Evolutionary conservation across 1,284 basidiomycete species (phyloP).

Genomic region (Apiotrichum porosum): DNA sequence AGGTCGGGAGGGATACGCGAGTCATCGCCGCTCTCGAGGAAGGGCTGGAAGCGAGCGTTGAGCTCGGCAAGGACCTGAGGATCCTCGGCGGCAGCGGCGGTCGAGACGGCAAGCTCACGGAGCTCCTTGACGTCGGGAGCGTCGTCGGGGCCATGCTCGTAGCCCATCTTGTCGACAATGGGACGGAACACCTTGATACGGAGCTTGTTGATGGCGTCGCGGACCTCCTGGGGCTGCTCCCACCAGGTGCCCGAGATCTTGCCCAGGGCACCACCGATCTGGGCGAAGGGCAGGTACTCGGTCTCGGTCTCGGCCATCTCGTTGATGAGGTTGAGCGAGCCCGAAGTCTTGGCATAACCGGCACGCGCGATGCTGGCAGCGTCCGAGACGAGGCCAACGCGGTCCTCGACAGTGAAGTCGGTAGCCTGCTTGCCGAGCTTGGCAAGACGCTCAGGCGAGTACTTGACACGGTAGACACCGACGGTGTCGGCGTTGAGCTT

Average conservation of each 20-base stretch:
- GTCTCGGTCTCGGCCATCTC: constrained; percentile 62
- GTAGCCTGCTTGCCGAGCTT: constrained; percentile 76
- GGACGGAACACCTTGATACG: constrained; percentile 72
- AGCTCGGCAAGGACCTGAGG: constrained; percentile 67
- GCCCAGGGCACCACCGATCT: constrained; percentile 51
- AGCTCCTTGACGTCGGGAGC: constrained; percentile 67
- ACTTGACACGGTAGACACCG: constrained; percentile 84
- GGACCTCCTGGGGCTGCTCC: constrained; percentile 65
- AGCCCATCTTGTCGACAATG: constrained; percentile 72
- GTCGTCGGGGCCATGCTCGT: constrained; percentile 67
- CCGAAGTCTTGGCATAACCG: constrained; percentile 70
- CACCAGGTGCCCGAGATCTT: constrained; percentile 72
- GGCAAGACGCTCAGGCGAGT: constrained; percentile 71
- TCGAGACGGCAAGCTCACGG: constrained; percentile 68
- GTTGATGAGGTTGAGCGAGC: constrained; percentile 67
- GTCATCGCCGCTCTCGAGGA: constrained; percentile 68
- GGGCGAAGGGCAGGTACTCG: constrained; percentile 55
- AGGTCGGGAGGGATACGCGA: constrained; percentile 75
- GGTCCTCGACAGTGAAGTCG: constrained; percentile 76
- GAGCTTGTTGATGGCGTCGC: constrained; percentile 61
- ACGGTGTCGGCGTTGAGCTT: constrained; percentile 87
- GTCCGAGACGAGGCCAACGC: constrained; percentile 79
- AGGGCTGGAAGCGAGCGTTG: constrained; percentile 66
- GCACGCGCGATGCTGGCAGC: constrained; percentile 74
- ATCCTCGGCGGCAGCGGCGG: constrained; percentile 63